Evolutionary conservation across 2,329 filamentous ascomycete species (phyloP), one percentile per base, ranked within the genome.

Genomic region (Hypoxylon sp.): DNA sequence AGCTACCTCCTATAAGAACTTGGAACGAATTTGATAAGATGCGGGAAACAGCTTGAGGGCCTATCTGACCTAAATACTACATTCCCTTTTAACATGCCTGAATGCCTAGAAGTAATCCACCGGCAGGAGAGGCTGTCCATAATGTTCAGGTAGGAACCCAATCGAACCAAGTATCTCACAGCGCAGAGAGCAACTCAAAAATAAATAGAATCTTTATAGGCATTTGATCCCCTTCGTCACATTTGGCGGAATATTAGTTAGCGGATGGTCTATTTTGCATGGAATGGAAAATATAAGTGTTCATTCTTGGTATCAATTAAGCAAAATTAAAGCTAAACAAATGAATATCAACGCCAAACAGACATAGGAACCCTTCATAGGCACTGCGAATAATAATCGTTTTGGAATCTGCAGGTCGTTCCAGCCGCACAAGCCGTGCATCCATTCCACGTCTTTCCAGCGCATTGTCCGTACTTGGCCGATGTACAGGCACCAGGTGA

Each of bases 301-400:
- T 59, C 14, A 59, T 59, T 55, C 27, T 13, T 61, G 42, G 31
- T 56, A 61, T 51, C 27, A 65, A 25, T 30, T 44, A 59, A 50
- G 35, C 49, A 66, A 48, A 13, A 31, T 30, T 40, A 49, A 49
- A 44, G 7, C 17, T 11, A 44, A 44, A n/a, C 31, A 27, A 49
- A 35, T 37, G 14, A 22, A 61, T 14, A 60, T 20, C 30, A 63
- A 59, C 33, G 54, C 54, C 27, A 37, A 40, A 40, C 17, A 27
- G 3, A 62, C 54, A 20, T 7, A 10, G 22, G 55, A 25, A 35
- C 37, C 51, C 51, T 40, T 72, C 60, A 77, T 22, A 77, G 48
- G 51, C 75, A 77, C 42, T 77, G 76, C 2, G 76, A 77, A 33
- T 76, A 77, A 44, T 76, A 77, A 37, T 77, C 73, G 53, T 76